Base-by-base conservation (phyloP, 441 rosid species). In the Geranium incanum region DNA sequence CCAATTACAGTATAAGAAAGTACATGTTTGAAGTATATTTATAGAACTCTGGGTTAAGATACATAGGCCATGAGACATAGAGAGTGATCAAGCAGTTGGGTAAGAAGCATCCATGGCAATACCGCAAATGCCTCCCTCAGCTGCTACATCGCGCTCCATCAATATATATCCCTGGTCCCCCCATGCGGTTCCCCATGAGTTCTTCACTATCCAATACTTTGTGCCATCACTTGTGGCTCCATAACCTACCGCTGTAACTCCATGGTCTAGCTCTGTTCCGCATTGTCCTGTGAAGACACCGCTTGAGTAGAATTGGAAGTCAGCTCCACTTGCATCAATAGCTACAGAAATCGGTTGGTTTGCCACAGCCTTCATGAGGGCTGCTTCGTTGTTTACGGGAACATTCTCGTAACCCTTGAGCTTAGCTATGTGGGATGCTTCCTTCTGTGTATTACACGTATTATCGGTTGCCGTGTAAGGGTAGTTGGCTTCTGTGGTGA, bases 241-340 rank as follows among this genome's bases (percentile, higher is more conserved):
- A 62, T 70, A 81, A 1, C 84, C 79, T 19, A 66, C 68, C 0
- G 28, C 72, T 4, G 78, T 48, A 3, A 76, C 79, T 0, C 74
- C 84, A 9, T 71, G 81, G 70, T 60, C 76, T 2, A 75, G 71
- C 8, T 43, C 36, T 2, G 84, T 81, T 3, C 74, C 72, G 2
- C 78, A 75, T 0, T 65, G 39, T 12, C 79, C 84, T 0, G 60
- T 68, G 13, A 73, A 78, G 6, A 78, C 71, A 0, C 81, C 78
- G 9, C 52, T 45, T 9, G 52, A 57, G 70, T 86, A 94, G 5
- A 92, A 77, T 80, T 92, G 95, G 83, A 94, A 94, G 1, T 63
- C 88, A 57, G 93, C 81, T 77, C 99, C 97, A 45, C 92, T 86
- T 0, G 83, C 97, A 83, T 94, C 97, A 69, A 94, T 92, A 67